Evolutionary conservation across 2,329 filamentous ascomycete genomes (phyloP).

Genomic region (Plectosphaerella cucumerina): DNA sequence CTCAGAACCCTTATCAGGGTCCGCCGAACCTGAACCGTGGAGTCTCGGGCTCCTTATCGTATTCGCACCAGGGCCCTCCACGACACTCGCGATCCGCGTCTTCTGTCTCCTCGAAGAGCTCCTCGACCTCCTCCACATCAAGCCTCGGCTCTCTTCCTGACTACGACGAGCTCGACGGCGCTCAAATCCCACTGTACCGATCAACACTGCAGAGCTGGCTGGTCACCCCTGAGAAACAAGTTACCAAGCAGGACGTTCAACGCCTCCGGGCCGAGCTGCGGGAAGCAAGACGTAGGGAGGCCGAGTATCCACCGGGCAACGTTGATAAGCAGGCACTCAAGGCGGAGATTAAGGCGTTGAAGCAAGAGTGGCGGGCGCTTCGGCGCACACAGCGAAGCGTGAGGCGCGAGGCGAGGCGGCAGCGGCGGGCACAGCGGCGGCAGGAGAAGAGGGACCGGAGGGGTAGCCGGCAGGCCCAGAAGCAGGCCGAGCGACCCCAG

Average conservation of each 20-base stretch:
- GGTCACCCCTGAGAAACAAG: conserved; percentile 41
- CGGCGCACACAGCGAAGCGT: conserved; percentile 23
- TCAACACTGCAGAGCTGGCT: conserved; percentile 44
- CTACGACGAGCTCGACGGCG: conserved; percentile 43
- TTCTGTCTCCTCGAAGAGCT: conserved; percentile 19
- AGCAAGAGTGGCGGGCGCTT: conserved; percentile 35
- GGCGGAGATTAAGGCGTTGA: conserved; percentile 39
- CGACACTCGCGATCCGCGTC: conserved; percentile 27
- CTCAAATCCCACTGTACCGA: conserved; percentile 43
- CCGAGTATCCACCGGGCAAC: conserved; percentile 4
- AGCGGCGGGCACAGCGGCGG: conserved; percentile 20
- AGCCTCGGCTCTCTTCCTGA: conserved; percentile 51
- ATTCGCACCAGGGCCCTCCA: conserved; percentile 2
- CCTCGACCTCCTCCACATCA: conserved; percentile 23
- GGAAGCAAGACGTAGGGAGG: background rate
- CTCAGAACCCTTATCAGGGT: background rate
- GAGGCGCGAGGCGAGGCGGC: conserved; percentile 25
- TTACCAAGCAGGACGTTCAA: conserved; percentile 40
- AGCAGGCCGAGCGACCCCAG: conserved; percentile 21
- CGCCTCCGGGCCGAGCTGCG: conserved; percentile 36
- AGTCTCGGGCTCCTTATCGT: background rate
- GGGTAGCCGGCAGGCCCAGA: conserved; percentile 22
- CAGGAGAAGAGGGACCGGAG: conserved; percentile 27
- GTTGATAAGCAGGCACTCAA: conserved; percentile 32
- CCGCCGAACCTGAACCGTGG: background rate